Conservation (phyloP, 345 rosid species). For the Citrus sp. region DNA sequence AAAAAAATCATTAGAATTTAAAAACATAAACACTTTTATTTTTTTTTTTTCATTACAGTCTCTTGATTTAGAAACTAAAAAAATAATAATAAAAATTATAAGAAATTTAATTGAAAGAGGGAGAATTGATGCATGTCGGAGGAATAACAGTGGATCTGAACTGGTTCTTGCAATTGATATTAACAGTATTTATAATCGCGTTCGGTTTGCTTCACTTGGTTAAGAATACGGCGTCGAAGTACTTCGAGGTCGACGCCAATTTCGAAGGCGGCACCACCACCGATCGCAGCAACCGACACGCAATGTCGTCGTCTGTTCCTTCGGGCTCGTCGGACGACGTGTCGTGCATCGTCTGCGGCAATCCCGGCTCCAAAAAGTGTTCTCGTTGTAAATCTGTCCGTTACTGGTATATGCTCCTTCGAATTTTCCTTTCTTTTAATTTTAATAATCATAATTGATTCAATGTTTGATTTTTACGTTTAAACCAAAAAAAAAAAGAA, state of each 20-base stretch:
- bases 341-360: constrained; percentile 37
- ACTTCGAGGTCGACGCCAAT: constrained; percentile 81
- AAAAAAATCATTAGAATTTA: not conserved
- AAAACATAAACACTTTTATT: not conserved
- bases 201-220: constrained; percentile 58
- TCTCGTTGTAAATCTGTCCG: constrained; percentile 59
- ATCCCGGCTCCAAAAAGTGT: constrained; percentile 32
- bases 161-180: constrained; percentile 62
- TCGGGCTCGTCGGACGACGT: constrained; percentile 3
- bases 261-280: constrained; percentile 39
- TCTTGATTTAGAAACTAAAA: not conserved
- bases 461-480: not conserved
- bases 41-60: not conserved
- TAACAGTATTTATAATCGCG: constrained; percentile 47
- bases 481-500: not conserved
- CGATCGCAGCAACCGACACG: not conserved
- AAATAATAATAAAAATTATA: too few relatives aligned
- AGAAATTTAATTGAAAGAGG: not conserved
- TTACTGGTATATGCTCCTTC: constrained; percentile 37
- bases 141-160: constrained; percentile 70
- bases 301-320: not conserved
- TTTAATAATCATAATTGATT: not conserved
- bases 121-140: constrained; percentile 68
- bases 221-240: constrained; percentile 75
- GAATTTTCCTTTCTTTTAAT: not conserved